Percentiles rank a stretch among this genome's conserved stretches.
Evolutionary conservation across 345 rosid genomes (phyloP).

Genomic region (Erysimum cheiranthoides): DNA sequence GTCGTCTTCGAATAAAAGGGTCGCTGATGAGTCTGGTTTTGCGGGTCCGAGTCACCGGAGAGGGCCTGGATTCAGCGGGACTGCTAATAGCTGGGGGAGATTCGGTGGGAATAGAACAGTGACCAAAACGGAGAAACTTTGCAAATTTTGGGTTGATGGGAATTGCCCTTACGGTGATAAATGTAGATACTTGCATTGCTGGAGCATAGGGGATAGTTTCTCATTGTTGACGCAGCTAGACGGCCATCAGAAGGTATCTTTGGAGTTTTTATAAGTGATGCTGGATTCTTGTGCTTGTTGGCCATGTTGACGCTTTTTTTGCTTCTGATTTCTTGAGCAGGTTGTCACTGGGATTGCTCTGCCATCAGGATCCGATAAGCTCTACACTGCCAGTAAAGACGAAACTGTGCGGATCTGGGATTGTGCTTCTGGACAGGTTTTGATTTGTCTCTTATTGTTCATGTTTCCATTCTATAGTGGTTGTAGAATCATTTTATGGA

Average conservation of each 20-base stretch:
- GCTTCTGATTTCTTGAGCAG: slow-evolving; percentile 45
- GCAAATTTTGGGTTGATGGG: slow-evolving; percentile 89
- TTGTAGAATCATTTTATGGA: not conserved
- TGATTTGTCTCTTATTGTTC: not conserved
- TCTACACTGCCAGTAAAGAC: slow-evolving; percentile 87
- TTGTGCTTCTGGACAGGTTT: slow-evolving; percentile 93
- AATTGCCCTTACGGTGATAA: slow-evolving; percentile 72
- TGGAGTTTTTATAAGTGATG: not conserved
- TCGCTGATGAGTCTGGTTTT: slow-evolving; percentile 66
- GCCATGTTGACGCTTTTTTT: slow-evolving; percentile 19
- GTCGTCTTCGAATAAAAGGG: slow-evolving; percentile 58
- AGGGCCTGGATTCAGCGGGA: slow-evolving; percentile 54
- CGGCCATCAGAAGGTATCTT: slow-evolving; percentile 77
- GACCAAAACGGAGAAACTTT: slow-evolving; percentile 70
- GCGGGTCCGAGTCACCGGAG: slow-evolving; percentile 60
- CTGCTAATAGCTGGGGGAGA: slow-evolving; percentile 58
- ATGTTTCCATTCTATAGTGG: slow-evolving; percentile 3
- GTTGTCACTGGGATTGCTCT: slow-evolving; percentile 85
- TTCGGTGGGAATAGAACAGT: slow-evolving; percentile 58
- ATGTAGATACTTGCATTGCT: slow-evolving; percentile 80
- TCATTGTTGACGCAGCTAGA: slow-evolving; percentile 81
- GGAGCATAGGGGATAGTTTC: slow-evolving; percentile 82
- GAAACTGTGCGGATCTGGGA: slow-evolving; percentile 89
- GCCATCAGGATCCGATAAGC: slow-evolving; percentile 84
- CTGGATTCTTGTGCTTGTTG: slow-evolving; percentile 19